Percentiles rank a stretch among this genome's conserved stretches.
Evolutionary conservation across 2,329 filamentous ascomycete species (phyloP).

Genomic region (Cercospora sp.): DNA sequence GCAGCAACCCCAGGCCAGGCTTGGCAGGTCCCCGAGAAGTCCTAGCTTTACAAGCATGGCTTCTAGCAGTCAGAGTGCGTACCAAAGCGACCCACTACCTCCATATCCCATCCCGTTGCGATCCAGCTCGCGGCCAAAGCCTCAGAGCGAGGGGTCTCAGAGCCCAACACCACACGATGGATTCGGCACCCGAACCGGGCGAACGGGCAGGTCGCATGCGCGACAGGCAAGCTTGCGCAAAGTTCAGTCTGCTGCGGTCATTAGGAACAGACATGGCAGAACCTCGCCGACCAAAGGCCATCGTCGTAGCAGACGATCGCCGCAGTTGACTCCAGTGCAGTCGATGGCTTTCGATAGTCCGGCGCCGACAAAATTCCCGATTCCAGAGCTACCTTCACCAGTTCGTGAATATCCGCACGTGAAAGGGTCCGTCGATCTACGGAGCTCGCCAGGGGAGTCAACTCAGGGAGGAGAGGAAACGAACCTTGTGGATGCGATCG

Average conservation of each 20-base stretch:
- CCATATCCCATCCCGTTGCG: slow-evolving; percentile 91
- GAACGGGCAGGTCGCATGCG: slow-evolving; percentile 22
- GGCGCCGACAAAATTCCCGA: slow-evolving; percentile 36
- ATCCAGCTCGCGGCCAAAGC: slow-evolving; percentile 77
- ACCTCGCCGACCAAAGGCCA: slow-evolving; percentile 53
- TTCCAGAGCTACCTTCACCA: slow-evolving; percentile 37
- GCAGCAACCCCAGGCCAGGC: slow-evolving; percentile 26
- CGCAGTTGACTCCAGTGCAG: slow-evolving; percentile 39
- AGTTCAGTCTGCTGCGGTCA: slow-evolving; percentile 75
- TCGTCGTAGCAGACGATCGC: slow-evolving; percentile 34
- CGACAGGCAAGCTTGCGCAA: slow-evolving; percentile 64
- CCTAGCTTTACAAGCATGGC: slow-evolving; percentile 61
- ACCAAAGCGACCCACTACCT: slow-evolving; percentile 50
- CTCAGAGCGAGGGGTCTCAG: slow-evolving; percentile 71
- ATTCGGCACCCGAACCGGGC: slow-evolving; percentile 23
- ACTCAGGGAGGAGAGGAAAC: slow-evolving; percentile 41
- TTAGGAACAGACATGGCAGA: slow-evolving; percentile 58
- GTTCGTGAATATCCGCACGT: slow-evolving; percentile 28
- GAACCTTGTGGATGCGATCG: slow-evolving; percentile 91
- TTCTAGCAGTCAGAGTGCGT: slow-evolving; percentile 39
- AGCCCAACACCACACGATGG: slow-evolving; percentile 67
- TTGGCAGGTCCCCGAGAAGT: slow-evolving; percentile 53
- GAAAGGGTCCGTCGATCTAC: slow-evolving; percentile 30
- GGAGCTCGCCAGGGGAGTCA: slow-evolving; percentile 16
- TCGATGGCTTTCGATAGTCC: slow-evolving; percentile 40